A percentile compares a stretch with the other conserved stretches of the same genome.
Conservation (phyloP, 306 rosid species). For the Vigna unguiculata region DNA sequence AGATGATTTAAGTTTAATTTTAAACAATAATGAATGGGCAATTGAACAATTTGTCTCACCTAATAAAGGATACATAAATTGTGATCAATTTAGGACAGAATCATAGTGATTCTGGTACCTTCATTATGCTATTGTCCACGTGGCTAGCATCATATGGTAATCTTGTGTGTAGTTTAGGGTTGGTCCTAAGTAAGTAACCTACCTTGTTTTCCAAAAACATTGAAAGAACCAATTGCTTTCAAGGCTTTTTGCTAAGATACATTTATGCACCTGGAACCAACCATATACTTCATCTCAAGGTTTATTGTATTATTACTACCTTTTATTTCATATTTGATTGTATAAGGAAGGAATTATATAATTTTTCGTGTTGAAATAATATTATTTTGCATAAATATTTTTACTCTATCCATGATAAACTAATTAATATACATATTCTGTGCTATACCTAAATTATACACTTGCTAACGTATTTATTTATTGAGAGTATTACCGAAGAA, state of each 20-base stretch:
- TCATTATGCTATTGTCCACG: background rate
- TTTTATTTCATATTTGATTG: background rate
- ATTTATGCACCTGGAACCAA: background rate
- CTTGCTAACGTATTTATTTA: background rate
- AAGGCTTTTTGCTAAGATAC: background rate
- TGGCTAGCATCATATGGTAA: background rate
- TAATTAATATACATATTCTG: no score
- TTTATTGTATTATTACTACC: background rate
- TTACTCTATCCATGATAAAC: no score
- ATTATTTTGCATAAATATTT: no score
- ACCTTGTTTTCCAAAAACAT: background rate
- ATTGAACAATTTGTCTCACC: background rate
- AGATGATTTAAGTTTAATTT: background rate
- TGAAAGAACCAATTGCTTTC: background rate
- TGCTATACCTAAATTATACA: background rate
- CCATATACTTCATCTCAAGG: background rate
- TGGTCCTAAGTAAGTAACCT: background rate
- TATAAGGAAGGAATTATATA: background rate
- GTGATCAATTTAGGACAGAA: conserved; percentile 3
- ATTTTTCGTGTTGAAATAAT: no score
- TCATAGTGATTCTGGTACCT: background rate
- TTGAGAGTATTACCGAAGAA: background rate
- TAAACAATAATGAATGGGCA: conserved; percentile 12
- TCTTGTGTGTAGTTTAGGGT: background rate
- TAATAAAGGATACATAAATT: background rate